Evolutionary conservation across 169 alveolate species (phyloP).

Genomic region (Cryptosporidium baileyi): DNA sequence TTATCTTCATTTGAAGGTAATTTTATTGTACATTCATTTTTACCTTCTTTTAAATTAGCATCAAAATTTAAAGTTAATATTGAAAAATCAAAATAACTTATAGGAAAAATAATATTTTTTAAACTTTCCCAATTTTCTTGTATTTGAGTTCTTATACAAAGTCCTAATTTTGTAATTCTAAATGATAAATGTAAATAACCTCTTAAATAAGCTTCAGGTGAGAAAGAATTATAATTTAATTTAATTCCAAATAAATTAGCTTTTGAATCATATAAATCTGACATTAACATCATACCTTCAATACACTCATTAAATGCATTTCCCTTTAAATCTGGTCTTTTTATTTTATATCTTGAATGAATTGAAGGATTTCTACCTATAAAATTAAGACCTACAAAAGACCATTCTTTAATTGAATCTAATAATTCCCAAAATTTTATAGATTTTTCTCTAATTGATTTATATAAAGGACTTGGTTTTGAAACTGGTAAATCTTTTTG

Average conservation of each 20-base stretch:
- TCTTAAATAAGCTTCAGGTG: constrained; percentile 62
- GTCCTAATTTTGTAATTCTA: constrained; percentile 28
- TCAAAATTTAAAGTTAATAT: constrained; percentile 10
- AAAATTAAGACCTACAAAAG: constrained; percentile 41
- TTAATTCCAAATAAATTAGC: constrained; percentile 37
- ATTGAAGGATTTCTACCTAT: constrained; percentile 16
- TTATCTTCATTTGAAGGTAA: not conserved
- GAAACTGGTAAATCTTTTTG: constrained; percentile 50
- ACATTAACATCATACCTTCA: constrained; percentile 55
- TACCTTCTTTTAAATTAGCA: not conserved
- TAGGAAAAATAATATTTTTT: not conserved
- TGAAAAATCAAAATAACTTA: constrained; percentile 53
- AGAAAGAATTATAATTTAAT: constrained; percentile 13
- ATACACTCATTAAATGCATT: constrained; percentile 51
- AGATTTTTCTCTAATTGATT: constrained; percentile 14
- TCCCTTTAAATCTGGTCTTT: constrained; percentile 35
- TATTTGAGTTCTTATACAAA: constrained; percentile 47
- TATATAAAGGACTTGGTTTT: constrained; percentile 28
- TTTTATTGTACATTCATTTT: not conserved
- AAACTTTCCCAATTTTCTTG: constrained; percentile 7
- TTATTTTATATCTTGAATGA: constrained; percentile 20
- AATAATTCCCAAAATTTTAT: constrained; percentile 11
- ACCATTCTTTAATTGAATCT: constrained; percentile 52
- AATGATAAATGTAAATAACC: constrained; percentile 56
- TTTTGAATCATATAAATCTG: constrained; percentile 18